Conservation (phyloP, 177 flowering plant genomes). For the Telopea speciosissima region DNA sequence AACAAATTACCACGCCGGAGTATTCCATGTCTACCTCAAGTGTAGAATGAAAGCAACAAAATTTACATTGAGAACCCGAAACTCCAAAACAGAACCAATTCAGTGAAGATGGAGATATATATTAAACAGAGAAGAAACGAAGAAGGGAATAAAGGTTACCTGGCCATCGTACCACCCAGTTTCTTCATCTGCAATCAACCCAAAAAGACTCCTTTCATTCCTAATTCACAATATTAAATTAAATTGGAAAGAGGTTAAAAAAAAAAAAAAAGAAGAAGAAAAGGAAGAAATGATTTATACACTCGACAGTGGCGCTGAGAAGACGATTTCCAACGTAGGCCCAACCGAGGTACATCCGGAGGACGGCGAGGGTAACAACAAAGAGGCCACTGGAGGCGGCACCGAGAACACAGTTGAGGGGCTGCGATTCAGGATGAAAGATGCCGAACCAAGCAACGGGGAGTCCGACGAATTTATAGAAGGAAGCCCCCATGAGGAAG, state of each 20-base stretch:
- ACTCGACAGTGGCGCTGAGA: slow-evolving; percentile 94
- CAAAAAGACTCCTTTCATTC: not conserved
- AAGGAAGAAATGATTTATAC: slow-evolving; percentile 26
- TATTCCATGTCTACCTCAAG: no score
- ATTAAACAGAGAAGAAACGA: not conserved
- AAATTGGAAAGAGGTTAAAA: slow-evolving; percentile 1
- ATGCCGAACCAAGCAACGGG: slow-evolving; percentile 83
- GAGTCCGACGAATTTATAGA: slow-evolving; percentile 62
- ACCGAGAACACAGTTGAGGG: slow-evolving; percentile 37
- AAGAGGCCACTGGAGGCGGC: slow-evolving; percentile 66
- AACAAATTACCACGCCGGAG: no score
- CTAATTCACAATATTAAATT: not conserved
- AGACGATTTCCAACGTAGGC: slow-evolving; percentile 92
- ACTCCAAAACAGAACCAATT: not conserved
- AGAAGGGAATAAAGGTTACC: slow-evolving; percentile 33
- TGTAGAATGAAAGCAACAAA: no score
- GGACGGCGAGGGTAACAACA: slow-evolving; percentile 64
- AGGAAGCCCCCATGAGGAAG: slow-evolving; percentile 48
- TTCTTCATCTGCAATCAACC: slow-evolving; percentile 72
- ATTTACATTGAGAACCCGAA: not conserved
- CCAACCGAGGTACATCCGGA: slow-evolving; percentile 95
- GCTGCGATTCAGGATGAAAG: slow-evolving; percentile 45
- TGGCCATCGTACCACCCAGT: slow-evolving; percentile 99
- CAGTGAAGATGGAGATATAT: not conserved
- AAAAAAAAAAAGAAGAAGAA: not conserved